Base-by-base conservation (phyloP, 1,139 yeast species). In the Candida sanyaensis region DNA sequence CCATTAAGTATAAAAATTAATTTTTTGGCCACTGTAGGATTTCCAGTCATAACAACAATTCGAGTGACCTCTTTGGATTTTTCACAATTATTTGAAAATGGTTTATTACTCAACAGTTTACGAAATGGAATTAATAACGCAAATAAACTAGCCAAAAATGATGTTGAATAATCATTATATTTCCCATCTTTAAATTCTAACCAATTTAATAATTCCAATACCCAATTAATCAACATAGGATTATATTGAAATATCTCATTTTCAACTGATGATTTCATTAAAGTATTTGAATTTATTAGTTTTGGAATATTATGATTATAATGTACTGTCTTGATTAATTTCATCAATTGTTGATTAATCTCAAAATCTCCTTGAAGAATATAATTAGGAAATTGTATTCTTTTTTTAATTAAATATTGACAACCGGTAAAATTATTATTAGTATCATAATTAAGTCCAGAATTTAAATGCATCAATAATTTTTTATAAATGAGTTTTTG, bases 21-120 rank as follows among this genome's bases (percentile, higher is more conserved):
- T 57, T 81, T 81, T 55, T 81, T 83, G 0, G 87, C 86, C 8
- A 82, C 84, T 28, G 77, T 77, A 23, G 84, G 81, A 55, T 82
- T 83, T 6, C 83, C 80, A 0, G 87, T 81, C 78, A 81, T 73
- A 5, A 82, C 68, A 3, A 81, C 83, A 0, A 82, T 68, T 46
- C 86, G 68, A 4, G 80, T 68, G 3, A 73, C 59, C 43, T 74
- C 77, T 31, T 66, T 64, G 1, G 56, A 48, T 21, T 54, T 48
- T 11, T 39, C 48, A 6, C 53, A 53, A 10, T 55, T 55, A 40
- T 62, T 59, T 36, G 51, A 50, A 44, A 62, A 60, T 0, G 81
- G 78, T 41, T 68, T 71, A 6, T 51, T 49, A 26, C 71, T 58
- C 31, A 80, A 60, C 54, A 68, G 70, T 3, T 64, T 49, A 43